Percentiles rank a stretch among this genome's conserved stretches.
Conservation (phyloP, 805 yeast genomes). For the Yarrowia keelungensis region DNA sequence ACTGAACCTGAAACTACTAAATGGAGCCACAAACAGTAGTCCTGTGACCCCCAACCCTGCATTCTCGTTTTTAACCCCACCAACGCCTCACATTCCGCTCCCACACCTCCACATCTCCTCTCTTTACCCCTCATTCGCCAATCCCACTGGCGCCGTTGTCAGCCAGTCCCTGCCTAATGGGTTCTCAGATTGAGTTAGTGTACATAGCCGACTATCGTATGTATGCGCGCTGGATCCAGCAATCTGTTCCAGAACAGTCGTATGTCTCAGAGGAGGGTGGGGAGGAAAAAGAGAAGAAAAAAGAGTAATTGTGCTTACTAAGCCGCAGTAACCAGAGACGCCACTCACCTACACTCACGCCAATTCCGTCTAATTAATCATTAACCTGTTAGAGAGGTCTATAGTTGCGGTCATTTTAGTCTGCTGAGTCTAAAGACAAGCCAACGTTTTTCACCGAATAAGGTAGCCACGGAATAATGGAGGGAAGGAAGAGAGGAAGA, state of each 20-base stretch:
- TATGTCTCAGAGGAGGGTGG: neutral
- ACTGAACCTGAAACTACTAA: too few species aligned
- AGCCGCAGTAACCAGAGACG: too few species aligned
- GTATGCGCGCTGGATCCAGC: slow-evolving; percentile 17
- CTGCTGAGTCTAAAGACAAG: slow-evolving; percentile 26
- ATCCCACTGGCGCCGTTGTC: slow-evolving; percentile 13
- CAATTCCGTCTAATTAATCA: too few species aligned
- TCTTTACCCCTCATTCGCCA: slow-evolving; percentile 10
- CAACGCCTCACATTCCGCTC: too few species aligned
- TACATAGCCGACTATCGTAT: slow-evolving; percentile 26
- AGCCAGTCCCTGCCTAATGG: slow-evolving; percentile 30
- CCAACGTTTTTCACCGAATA: slow-evolving; percentile 16
- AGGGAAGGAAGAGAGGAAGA: neutral
- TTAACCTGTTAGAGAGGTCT: neutral
- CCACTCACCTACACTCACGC: too few species aligned
- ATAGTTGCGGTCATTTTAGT: slow-evolving; percentile 18
- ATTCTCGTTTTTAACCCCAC: too few species aligned
- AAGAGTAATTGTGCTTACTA: too few species aligned
- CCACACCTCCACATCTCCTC: neutral
- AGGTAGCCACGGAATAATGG: slow-evolving; percentile 14
- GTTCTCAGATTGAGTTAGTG: slow-evolving; percentile 15
- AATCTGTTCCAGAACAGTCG: slow-evolving; percentile 2
- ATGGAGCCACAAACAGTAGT: too few species aligned
- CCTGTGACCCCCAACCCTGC: too few species aligned
- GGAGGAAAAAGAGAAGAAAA: too few species aligned